A percentile compares a stretch with the other conserved stretches of the same genome.
Evolutionary conservation across 768 basidiomycete genomes (phyloP).

Genomic region (Phaeotremella skinneri): DNA sequence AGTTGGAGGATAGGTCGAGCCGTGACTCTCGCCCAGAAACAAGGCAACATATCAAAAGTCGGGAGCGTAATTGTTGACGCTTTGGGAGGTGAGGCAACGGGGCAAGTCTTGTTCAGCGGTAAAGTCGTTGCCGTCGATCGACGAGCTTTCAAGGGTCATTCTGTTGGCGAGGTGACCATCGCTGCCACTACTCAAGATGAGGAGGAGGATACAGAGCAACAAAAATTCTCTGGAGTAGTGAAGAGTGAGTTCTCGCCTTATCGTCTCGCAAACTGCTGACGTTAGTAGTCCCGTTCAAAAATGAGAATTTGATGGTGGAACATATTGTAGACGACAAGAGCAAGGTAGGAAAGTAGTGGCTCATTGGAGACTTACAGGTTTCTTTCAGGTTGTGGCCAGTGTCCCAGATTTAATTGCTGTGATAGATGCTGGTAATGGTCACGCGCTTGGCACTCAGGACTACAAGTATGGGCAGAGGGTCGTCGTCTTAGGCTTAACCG

Average conservation of each 20-base stretch:
- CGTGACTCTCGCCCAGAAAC: constrained; percentile 46
- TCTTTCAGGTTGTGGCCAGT: constrained; percentile 51
- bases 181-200: constrained; percentile 25
- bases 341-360: constrained; percentile 1
- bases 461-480: constrained; percentile 64
- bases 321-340: constrained; percentile 20
- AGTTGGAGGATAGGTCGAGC: constrained; percentile 66
- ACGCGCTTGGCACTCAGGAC: constrained; percentile 63
- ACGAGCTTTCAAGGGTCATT: constrained; percentile 51
- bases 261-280: not conserved
- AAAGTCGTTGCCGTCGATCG: constrained; percentile 61
- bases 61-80: constrained; percentile 53
- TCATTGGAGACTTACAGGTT: not conserved
- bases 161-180: constrained; percentile 45
- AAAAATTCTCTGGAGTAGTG: constrained; percentile 24
- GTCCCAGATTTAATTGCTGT: constrained; percentile 69
- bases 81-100: constrained; percentile 26
- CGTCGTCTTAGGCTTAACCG: constrained; percentile 57
- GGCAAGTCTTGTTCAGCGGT: constrained; percentile 58
- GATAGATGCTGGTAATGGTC: constrained; percentile 63
- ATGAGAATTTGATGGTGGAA: constrained; percentile 32
- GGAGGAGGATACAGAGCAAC: constrained; percentile 20
- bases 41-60: constrained; percentile 24
- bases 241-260: constrained; percentile 19
- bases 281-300: constrained; percentile 38